A percentile compares a stretch with the other conserved stretches of the same genome.
Conservation (phyloP, 805 yeast genomes). For the Lachancea meyersii region DNA sequence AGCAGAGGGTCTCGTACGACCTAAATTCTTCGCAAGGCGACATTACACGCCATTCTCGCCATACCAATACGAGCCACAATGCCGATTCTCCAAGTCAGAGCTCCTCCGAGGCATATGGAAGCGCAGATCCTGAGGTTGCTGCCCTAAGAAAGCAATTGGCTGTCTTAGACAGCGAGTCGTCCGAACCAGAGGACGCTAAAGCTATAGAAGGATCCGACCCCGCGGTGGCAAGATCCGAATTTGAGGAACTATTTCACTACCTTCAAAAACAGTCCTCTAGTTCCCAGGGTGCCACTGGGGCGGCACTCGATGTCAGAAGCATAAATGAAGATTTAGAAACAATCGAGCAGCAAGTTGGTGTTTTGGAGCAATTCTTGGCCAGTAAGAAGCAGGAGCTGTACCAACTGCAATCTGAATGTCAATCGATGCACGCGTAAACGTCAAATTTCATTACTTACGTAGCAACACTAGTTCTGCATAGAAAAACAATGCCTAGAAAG, state of each 20-base stretch:
- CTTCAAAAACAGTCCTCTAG: slow-evolving; percentile 48
- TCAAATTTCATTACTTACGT: not conserved
- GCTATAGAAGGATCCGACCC: slow-evolving; percentile 18
- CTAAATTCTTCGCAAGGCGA: slow-evolving; percentile 50
- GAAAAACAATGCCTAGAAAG: not conserved
- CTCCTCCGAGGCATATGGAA: slow-evolving; percentile 32
- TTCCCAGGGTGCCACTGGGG: slow-evolving; percentile 10
- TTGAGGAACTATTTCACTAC: slow-evolving; percentile 74
- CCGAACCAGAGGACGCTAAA: slow-evolving; percentile 30
- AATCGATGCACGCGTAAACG: slow-evolving; percentile 8
- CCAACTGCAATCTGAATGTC: slow-evolving; percentile 40
- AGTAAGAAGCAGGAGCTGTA: slow-evolving; percentile 56
- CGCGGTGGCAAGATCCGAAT: slow-evolving; percentile 48
- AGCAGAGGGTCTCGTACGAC: slow-evolving; percentile 72
- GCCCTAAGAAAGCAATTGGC: slow-evolving; percentile 71
- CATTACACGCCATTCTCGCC: slow-evolving; percentile 26
- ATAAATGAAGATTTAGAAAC: slow-evolving; percentile 57
- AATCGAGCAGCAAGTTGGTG: slow-evolving; percentile 70
- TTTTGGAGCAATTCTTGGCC: slow-evolving; percentile 61
- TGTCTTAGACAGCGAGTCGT: slow-evolving; percentile 62
- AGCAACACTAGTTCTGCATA: slow-evolving; percentile 4
- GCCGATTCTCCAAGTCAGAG: no score
- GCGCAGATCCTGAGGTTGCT: slow-evolving; percentile 92
- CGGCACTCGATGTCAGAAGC: slow-evolving; percentile 38
- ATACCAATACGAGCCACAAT: not conserved